These are phyloP conservation scores for Cladosporium oxysporum DNA, from an alignment of 2,329 filamentous ascomycete species.

Conservation along the genomic window DNA sequence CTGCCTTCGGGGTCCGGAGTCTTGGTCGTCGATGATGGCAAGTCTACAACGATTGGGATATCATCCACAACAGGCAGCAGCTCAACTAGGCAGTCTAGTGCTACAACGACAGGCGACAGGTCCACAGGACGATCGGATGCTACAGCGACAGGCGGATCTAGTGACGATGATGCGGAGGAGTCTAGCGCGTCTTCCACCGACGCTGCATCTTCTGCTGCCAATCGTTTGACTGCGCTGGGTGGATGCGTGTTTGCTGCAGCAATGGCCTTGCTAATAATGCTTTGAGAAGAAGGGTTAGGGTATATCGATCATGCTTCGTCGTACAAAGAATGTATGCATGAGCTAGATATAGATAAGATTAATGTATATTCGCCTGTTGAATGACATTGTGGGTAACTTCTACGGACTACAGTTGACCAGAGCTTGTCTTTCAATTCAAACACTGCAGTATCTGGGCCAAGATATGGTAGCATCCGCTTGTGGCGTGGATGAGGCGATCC, in stretches of 20 bases:
- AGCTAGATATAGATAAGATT: background rate
- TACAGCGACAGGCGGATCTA: background rate
- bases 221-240: background rate
- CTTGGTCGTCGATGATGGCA: background rate
- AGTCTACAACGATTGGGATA: constrained; percentile 4
- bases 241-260: background rate
- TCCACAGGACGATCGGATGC: background rate
- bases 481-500: background rate
- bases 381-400: background rate
- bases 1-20: constrained; percentile 7
- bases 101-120: background rate
- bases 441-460: background rate
- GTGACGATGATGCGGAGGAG: background rate
- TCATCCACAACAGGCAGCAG: background rate
- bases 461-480: background rate
- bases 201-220: background rate
- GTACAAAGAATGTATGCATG: background rate
- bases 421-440: background rate
- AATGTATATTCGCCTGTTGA: background rate
- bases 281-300: constrained; percentile 2
- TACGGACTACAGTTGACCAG: background rate
- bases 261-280: background rate
- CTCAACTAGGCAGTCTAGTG: background rate
- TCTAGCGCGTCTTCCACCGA: background rate
- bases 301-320: background rate